phyloP scores from a whole-genome alignment of 2,329 filamentous ascomycete species.

The Alternaria ethzedia region DNA sequence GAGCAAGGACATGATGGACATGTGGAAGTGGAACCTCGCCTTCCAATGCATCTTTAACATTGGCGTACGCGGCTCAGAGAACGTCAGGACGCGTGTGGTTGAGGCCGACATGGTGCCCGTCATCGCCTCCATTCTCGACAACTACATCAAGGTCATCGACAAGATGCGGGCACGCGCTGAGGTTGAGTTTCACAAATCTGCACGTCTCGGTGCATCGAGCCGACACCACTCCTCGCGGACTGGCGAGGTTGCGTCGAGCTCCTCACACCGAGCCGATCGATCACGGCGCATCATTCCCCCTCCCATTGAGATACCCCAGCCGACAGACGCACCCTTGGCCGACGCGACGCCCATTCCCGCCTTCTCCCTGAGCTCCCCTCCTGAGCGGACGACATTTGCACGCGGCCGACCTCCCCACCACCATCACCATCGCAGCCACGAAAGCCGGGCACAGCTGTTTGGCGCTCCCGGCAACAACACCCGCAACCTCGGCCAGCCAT shows the following conservation, averaged over 20 bases:
- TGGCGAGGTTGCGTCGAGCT: slow-evolving; percentile 45
- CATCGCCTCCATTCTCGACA: slow-evolving; percentile 96
- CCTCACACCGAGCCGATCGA: slow-evolving; percentile 52
- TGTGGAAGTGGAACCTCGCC: slow-evolving; percentile 99
- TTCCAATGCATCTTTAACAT: slow-evolving; percentile 99
- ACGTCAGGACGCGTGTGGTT: slow-evolving; percentile 90
- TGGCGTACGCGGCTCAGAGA: slow-evolving; percentile 92
- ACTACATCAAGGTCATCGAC: slow-evolving; percentile 96
- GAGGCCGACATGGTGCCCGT: slow-evolving; percentile 99
- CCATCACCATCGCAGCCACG: slow-evolving; percentile 56
- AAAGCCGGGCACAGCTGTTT: slow-evolving; percentile 48
- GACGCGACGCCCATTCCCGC: slow-evolving; percentile 69
- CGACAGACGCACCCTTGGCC: slow-evolving; percentile 58
- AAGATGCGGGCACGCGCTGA: slow-evolving; percentile 87
- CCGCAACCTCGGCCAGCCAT: slow-evolving; percentile 66
- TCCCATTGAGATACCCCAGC: slow-evolving; percentile 75
- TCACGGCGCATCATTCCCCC: slow-evolving; percentile 79
- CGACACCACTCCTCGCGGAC: slow-evolving; percentile 51
- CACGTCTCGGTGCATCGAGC: slow-evolving; percentile 49
- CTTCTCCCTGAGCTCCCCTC: slow-evolving; percentile 72
- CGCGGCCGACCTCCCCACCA: slow-evolving; percentile 62
- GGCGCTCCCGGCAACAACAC: slow-evolving; percentile 30
- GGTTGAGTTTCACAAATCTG: slow-evolving; percentile 72
- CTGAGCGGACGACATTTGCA: slow-evolving; percentile 71
- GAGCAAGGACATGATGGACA: slow-evolving; percentile 98